Conservation (phyloP, 1,284 basidiomycete species). For the Mycosarcoma maydis region DNA sequence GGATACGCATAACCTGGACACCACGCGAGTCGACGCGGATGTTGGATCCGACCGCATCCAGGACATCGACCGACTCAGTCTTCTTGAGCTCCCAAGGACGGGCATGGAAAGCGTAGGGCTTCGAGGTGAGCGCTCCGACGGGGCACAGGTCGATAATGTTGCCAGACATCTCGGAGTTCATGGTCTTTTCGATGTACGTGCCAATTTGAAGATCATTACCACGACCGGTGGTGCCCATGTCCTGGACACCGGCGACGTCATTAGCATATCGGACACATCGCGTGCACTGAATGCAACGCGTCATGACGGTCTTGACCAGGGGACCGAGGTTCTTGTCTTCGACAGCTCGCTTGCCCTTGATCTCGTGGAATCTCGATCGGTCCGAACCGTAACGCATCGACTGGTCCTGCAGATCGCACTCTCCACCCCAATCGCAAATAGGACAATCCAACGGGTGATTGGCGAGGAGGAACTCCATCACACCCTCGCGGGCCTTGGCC, state of each 20-base stretch:
- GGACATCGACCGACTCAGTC: conserved; percentile 96
- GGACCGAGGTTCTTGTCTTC: conserved; percentile 99
- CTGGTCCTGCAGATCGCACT: conserved; percentile 99
- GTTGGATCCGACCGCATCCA: conserved; percentile 97
- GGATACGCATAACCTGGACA: conserved; percentile 95
- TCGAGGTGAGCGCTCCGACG: conserved; percentile 96
- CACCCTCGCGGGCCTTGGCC: conserved; percentile 88
- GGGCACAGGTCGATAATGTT: conserved; percentile 95
- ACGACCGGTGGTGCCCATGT: conserved; percentile 94
- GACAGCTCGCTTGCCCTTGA: conserved; percentile 94
- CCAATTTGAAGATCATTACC: conserved; percentile 99
- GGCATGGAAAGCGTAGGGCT: conserved; percentile 96
- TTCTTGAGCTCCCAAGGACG: conserved; percentile 99
- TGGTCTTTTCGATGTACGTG: conserved; percentile 95
- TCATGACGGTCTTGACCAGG: conserved; percentile 99
- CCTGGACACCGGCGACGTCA: conserved; percentile 97
- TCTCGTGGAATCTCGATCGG: conserved; percentile 96
- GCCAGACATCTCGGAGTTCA: conserved; percentile 96
- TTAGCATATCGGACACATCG: conserved; percentile 99
- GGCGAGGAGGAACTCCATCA: conserved; percentile 97
- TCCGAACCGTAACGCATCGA: conserved; percentile 99
- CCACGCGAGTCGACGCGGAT: conserved; percentile 96
- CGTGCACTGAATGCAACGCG: conserved; percentile 98
- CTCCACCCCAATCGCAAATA: conserved; percentile 83
- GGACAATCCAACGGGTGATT: conserved; percentile 99